Evolutionary conservation across 1,139 yeast genomes (phyloP).

Genomic region (Hyphopichia wangnamkhiaoensis): DNA sequence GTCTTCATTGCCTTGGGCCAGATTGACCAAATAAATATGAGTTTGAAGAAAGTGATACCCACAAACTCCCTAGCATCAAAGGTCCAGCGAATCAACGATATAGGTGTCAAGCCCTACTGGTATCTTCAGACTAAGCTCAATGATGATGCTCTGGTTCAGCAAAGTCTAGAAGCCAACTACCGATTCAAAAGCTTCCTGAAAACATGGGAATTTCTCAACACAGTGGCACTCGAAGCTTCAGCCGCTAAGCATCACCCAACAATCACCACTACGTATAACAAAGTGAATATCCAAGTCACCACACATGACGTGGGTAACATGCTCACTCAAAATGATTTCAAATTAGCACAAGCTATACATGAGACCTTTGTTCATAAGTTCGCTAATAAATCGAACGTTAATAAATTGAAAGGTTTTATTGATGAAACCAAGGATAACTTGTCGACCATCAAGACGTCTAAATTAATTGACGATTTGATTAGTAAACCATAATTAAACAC

Average conservation of each 20-base stretch:
- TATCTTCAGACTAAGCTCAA: neutral
- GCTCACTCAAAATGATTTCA: conserved; percentile 58
- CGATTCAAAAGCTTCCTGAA: conserved; percentile 52
- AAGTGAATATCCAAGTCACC: conserved; percentile 55
- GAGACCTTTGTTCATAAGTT: conserved; percentile 9
- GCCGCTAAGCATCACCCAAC: conserved; percentile 73
- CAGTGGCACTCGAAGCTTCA: conserved; percentile 63
- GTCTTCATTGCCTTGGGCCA: too few species aligned
- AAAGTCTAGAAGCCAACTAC: conserved; percentile 25
- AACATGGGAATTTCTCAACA: conserved; percentile 67
- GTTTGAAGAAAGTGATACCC: neutral
- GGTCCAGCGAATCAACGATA: neutral
- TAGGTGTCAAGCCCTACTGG: conserved; percentile 1
- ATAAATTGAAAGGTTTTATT: conserved; percentile 4
- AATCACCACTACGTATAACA: conserved; percentile 61
- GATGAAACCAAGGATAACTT: conserved; percentile 8
- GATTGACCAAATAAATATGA: too few species aligned
- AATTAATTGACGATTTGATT: conserved; percentile 1
- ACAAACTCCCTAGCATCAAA: neutral
- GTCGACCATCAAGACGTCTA: neutral
- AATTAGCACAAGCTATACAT: conserved; percentile 49
- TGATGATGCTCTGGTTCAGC: neutral
- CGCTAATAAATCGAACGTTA: conserved; percentile 4
- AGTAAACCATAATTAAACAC: neutral
- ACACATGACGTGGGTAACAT: conserved; percentile 67